A percentile compares a stretch with the other conserved stretches of the same genome.
Evolutionary conservation across 306 rosid species (phyloP).

Genomic region (Trifolium subterraneum): DNA sequence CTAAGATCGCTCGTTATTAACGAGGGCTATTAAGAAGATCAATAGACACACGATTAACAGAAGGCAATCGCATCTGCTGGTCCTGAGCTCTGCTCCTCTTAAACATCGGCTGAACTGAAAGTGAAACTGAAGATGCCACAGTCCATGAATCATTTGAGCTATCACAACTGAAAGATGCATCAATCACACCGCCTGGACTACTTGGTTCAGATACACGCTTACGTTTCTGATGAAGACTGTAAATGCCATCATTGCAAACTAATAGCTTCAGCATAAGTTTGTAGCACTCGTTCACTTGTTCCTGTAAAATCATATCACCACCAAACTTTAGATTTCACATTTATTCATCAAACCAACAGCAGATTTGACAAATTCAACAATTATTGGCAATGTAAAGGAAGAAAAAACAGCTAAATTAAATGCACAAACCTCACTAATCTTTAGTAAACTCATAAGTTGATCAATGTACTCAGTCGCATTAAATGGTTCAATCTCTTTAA

Average conservation of each 20-base stretch:
- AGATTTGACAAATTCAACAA: conserved; percentile 1
- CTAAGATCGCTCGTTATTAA: conserved; percentile 51
- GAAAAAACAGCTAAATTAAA: conserved; percentile 11
- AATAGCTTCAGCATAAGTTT: conserved; percentile 56
- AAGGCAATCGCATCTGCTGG: conserved; percentile 74
- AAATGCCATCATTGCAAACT: conserved; percentile 45
- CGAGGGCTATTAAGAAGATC: conserved; percentile 71
- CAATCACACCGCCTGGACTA: conserved; percentile 73
- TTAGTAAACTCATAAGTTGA: conserved; percentile 70
- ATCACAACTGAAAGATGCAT: conserved; percentile 74
- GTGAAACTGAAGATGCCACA: conserved; percentile 47
- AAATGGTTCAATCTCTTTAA: conserved; percentile 69
- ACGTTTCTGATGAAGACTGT: conserved; percentile 53
- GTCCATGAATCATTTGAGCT: conserved; percentile 81
- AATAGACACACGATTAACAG: conserved; percentile 60
- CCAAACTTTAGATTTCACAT: conserved; percentile 18
- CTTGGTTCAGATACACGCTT: conserved; percentile 55
- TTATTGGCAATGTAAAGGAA: neutral
- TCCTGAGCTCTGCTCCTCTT: conserved; percentile 77
- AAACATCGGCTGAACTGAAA: conserved; percentile 59
- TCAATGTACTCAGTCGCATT: conserved; percentile 66
- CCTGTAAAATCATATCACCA: conserved; percentile 59
- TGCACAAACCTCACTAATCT: conserved; percentile 73
- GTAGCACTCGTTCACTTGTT: conserved; percentile 69
- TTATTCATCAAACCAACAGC: conserved; percentile 20